Evolutionary conservation across 2,329 filamentous ascomycete genomes (phyloP).

Genomic region (Botryotinia calthae): DNA sequence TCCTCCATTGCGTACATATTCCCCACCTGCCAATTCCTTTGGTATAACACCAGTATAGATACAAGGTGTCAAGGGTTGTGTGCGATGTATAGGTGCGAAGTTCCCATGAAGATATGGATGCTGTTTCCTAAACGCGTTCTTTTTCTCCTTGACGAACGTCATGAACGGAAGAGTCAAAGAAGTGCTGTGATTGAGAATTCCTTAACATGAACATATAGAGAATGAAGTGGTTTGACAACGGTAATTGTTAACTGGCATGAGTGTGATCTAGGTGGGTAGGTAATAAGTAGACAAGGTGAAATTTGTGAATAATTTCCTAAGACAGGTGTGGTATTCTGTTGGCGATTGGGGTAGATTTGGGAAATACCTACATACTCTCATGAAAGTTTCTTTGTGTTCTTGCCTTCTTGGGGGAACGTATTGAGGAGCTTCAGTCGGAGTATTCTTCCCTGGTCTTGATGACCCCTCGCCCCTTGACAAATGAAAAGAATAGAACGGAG

Average conservation of each 20-base stretch:
- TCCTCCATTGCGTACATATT: conserved; percentile 71
- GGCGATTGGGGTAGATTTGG: background rate
- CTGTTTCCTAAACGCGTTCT: conserved; percentile 29
- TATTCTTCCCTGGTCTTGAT: background rate
- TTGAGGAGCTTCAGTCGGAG: background rate
- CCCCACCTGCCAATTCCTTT: conserved; percentile 61
- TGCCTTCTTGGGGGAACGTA: background rate
- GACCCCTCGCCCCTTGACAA: background rate
- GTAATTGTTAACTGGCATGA: background rate
- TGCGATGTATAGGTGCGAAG: conserved; percentile 63
- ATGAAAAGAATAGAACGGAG: background rate
- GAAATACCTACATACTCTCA: background rate
- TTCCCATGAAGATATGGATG: conserved; percentile 61
- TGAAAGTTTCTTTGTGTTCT: background rate
- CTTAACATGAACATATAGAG: conserved; percentile 3
- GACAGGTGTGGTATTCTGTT: background rate
- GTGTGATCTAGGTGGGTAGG: background rate
- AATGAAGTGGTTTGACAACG: background rate
- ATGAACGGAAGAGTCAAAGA: conserved; percentile 31
- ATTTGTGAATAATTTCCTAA: background rate
- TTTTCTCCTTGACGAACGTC: conserved; percentile 29
- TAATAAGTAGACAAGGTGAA: too few relatives aligned
- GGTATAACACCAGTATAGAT: conserved; percentile 58
- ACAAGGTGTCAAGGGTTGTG: conserved; percentile 55
- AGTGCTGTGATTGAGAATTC: conserved; percentile 2